These are phyloP conservation scores for Saturnispora serradocipensis DNA, from an alignment of 805 yeast genomes.

Conservation along the genomic window DNA sequence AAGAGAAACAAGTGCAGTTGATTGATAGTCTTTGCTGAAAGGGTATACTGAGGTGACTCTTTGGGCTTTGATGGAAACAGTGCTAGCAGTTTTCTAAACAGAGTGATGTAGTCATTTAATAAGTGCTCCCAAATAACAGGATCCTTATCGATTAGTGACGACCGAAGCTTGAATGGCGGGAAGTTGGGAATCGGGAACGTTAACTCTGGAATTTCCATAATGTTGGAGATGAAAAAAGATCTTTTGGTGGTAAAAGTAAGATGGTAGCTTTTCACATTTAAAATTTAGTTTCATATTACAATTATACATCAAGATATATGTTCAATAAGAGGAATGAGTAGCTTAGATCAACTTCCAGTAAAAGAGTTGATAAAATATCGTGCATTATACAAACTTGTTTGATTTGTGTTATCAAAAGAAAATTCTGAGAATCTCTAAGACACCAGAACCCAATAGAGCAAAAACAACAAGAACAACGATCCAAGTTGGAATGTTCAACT, in stretches of 20 bases:
- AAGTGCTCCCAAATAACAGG: constrained; percentile 79
- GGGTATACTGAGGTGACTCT: constrained; percentile 19
- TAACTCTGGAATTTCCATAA: constrained; percentile 1
- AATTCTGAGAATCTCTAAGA: constrained; percentile 55
- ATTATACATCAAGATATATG: background rate
- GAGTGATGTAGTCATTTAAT: constrained; percentile 50
- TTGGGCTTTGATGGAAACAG: constrained; percentile 15
- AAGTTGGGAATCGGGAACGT: constrained; percentile 28
- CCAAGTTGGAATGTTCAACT: constrained; percentile 49
- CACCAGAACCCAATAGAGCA: constrained; percentile 73
- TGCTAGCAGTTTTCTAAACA: constrained; percentile 39
- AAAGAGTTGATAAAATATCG: background rate
- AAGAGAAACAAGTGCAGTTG: constrained; percentile 49
- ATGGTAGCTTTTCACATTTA: background rate
- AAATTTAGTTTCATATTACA: background rate
- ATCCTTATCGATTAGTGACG: constrained; percentile 71
- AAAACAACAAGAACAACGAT: constrained; percentile 41
- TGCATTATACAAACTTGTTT: background rate
- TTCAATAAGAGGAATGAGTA: background rate
- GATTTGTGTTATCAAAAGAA: constrained; percentile 34
- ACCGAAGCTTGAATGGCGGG: constrained; percentile 67
- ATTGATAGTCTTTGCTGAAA: constrained; percentile 48
- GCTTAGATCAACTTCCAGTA: background rate
- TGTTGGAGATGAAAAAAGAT: background rate
- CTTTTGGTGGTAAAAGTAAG: background rate